Evolutionary conservation across 2,329 filamentous ascomycete genomes (phyloP), one percentile per base, ranked within the genome.

Genomic region (Nemania diffusa): DNA sequence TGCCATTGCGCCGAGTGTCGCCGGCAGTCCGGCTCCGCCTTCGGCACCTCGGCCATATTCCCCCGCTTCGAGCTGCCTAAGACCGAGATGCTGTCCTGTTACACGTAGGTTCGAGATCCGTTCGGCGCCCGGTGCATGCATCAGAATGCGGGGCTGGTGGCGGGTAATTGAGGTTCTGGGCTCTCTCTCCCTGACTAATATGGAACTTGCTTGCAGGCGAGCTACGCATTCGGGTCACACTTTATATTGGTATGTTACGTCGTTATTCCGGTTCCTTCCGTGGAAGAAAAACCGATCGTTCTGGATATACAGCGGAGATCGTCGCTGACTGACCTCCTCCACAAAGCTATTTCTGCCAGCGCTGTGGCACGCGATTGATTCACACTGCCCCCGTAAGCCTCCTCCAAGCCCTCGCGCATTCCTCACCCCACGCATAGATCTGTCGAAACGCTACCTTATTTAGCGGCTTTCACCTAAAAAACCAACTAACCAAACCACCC

Each of bases 1-100:
- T 92, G 90, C 79, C 91, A 92, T 79, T 92, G 91, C 78, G 79
- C 82, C 62, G 85, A 90, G 75, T 92, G 90, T 77, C 85, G 87
- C 55, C 84, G 86, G 64, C 90, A 92, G 79, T 88, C 88, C 32
- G 82, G 87, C 61, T 89, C 88, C 7, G 88, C 90, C 1, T 92
- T 90, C 78, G 90, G 90, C 29, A 87, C 89, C 34, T 90, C 88
- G 40, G 90, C 90, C 71, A 91, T 91, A 67, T 92, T 91, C 72
- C 90, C 90, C 0, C 82, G 82, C n/a, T 92, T 92, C 67, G 76
- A 81, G 9, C 79, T 92, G 29, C 87, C 88, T 0, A 77, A 78
- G 42, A 79, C 76, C 17, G 81, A 84, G 24, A 68, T 82, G 53
- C 73, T 90, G 70, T 84, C 84, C 64, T 86, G 84, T 70, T 89